A percentile compares a stretch with the other conserved stretches of the same genome.
These are phyloP conservation scores for Collybia sordida DNA, from an alignment of 768 basidiomycete species.

Conservation along the genomic window DNA sequence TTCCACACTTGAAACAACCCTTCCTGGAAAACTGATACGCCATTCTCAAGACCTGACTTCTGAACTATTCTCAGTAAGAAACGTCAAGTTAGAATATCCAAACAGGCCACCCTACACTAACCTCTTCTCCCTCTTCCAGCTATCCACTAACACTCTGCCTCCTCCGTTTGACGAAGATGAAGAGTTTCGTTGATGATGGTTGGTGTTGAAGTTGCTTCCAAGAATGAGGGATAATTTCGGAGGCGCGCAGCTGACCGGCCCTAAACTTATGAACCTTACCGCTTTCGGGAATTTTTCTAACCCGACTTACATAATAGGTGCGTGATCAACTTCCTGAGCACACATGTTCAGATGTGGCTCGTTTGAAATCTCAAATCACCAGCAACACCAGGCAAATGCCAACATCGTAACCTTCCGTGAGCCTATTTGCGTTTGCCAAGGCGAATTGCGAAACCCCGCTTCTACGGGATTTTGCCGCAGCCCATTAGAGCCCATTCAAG, in stretches of 20 bases:
- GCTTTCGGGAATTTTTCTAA: neutral
- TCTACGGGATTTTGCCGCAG: neutral
- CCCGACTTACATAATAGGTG: neutral
- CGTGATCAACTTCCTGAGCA: too few species aligned
- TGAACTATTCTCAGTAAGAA: slow-evolving; percentile 17
- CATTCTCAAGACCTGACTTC: slow-evolving; percentile 56
- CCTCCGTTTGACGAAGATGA: slow-evolving; percentile 62
- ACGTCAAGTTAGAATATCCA: too few species aligned
- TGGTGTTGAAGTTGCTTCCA: slow-evolving; percentile 22
- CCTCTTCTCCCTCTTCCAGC: slow-evolving; percentile 79
- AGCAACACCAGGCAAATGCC: too few species aligned
- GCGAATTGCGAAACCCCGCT: neutral
- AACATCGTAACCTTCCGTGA: slow-evolving; percentile 16
- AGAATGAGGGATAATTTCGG: slow-evolving; percentile 3
- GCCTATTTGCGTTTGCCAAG: slow-evolving; percentile 7
- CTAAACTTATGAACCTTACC: slow-evolving; percentile 15
- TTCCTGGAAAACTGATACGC: slow-evolving; percentile 84
- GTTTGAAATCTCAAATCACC: too few species aligned
- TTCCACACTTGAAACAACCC: slow-evolving; percentile 93
- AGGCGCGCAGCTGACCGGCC: slow-evolving; percentile 20
- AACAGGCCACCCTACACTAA: slow-evolving; percentile 20
- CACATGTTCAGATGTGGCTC: too few species aligned
- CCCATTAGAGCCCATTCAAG: neutral
- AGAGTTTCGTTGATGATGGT: slow-evolving; percentile 39
- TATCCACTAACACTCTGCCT: slow-evolving; percentile 66